Base-by-base conservation (phyloP, 139 green algal species). In the Diplosphaera chodatii region DNA sequence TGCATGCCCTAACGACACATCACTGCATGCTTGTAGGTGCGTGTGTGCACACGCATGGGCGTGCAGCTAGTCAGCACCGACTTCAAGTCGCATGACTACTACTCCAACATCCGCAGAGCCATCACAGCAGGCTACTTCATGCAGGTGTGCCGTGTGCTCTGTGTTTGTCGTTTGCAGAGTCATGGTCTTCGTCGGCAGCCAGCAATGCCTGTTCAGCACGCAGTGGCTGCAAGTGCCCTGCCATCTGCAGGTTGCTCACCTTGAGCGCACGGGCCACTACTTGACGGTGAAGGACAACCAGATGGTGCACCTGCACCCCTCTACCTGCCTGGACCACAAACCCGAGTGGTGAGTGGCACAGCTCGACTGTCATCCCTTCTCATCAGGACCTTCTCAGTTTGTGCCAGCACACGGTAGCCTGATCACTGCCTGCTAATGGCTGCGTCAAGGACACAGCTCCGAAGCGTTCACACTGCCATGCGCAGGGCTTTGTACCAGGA, bases 261-360 rank as follows among this genome's bases (percentile, higher is more conserved):
- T 96, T 68, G 85, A 97, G 77, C 82, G 89, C 16, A 84, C 81
- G 1, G 95, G 94, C n/a, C 85, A 91, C 72, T 99, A 99, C 82
- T 83, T 99, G 30, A 99, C 95, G 0, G 94, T 96, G n/a, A 99
- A 99, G 83, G 95, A 99, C 85, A 96, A 98, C 79, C 94, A 99
- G 89, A 74, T 89, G 73, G 94, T 99, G 64, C 87, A 95, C 80
- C 80, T 98, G 32, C 95, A 99, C 80, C 95, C 95, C 23, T 98
- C 93, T 15, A 95, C 90, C 23, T 92, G 87, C 78, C 86, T 99
- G 33, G 87, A 96, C 62, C 85, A 90, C 74, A 98, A 99, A 81
- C 95, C 95, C 4, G 94, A 99, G 81, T 98, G 94, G 94, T 89
- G 74, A n/a, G n/a, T n/a, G n/a, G n/a, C n/a, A n/a, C n/a, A n/a